Evolutionary conservation across 257 asterid species (phyloP), one percentile per base, ranked within the genome.

Genomic region (Jasminum sambac): DNA sequence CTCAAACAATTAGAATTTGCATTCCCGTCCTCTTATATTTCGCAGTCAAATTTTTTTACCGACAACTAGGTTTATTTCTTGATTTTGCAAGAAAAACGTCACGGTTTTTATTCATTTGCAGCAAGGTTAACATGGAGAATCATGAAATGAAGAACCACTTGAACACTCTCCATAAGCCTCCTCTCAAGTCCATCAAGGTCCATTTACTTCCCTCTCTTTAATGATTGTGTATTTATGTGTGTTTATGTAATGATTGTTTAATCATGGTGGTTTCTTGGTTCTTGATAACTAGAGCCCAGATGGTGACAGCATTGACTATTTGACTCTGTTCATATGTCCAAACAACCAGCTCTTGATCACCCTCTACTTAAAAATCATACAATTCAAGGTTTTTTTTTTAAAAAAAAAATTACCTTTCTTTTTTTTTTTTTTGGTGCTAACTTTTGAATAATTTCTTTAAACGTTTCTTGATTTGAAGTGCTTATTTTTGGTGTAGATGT

Each of bases 241-340:
- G 58, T 66, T 1, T 10, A 39, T 17, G 11, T 11, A 11, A 21
- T 55, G 11, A 10, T 21, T 55, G 62, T 30, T 21, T 55, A 4
- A 14, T 19, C 21, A 21, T 21, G 14, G 36, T 23, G 36, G 62
- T 55, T 55, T 24, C 68, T 39, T 6, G 59, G 69, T 38, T 48
- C 43, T 76, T 72, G 40, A 69, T 69, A 74, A 62, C 63, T 82
- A 91, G 96, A 91, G 97, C 81, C 90, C 95, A 79, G 96, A 91
- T 83, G 97, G 97, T 30, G 97, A 91, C 78, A 79, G 82, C 60
- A 91, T 91, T 79, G 97, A 91, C n/a, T n/a, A n/a, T n/a, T 73
- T 91, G 97, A n/a, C n/a, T n/a, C n/a, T 66, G 88, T 91, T 44
- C 89, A 64, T 72, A 70, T 84, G n/a, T 84, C 95, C 63, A 80